Percentiles rank a stretch among this genome's conserved stretches.
Evolutionary conservation across 495 filamentous ascomycete genomes (phyloP).

Genomic region (Extremus antarcticus): DNA sequence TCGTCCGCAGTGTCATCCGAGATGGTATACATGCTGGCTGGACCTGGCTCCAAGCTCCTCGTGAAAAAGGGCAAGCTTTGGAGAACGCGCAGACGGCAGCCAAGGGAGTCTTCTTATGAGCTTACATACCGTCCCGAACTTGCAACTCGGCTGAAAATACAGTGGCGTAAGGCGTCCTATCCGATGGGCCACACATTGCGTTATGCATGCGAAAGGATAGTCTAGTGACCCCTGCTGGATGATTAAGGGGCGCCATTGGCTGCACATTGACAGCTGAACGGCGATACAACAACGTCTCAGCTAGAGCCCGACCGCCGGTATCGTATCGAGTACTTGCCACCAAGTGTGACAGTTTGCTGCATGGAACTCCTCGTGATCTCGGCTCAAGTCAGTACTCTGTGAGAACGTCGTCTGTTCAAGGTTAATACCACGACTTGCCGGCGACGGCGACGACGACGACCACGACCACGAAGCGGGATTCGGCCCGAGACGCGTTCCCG

Average conservation of each 20-base stretch:
- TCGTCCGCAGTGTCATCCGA: neutral
- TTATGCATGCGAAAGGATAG: neutral
- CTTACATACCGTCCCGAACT: too few species aligned
- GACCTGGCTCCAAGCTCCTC: neutral
- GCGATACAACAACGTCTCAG: too few species aligned
- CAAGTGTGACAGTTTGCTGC: too few species aligned
- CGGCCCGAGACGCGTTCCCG: neutral
- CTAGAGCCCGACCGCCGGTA: neutral
- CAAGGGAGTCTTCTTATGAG: neutral
- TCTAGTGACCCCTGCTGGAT: neutral
- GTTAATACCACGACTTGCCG: too few species aligned
- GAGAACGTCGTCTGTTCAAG: too few species aligned
- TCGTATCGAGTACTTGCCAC: too few species aligned
- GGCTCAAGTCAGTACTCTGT: too few species aligned
- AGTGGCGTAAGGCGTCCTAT: neutral
- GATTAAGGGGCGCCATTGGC: neutral
- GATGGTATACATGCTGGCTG: neutral
- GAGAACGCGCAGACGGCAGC: neutral
- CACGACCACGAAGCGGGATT: neutral
- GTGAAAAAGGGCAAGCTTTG: neutral
- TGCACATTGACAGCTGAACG: neutral
- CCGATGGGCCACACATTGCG: neutral
- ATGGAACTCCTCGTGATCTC: too few species aligned
- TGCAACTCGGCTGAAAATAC: too few species aligned
- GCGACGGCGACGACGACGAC: too few species aligned